A percentile compares a stretch with the other conserved stretches of the same genome.
Evolutionary conservation across 306 rosid genomes (phyloP).

Genomic region (Coriaria nepalensis): DNA sequence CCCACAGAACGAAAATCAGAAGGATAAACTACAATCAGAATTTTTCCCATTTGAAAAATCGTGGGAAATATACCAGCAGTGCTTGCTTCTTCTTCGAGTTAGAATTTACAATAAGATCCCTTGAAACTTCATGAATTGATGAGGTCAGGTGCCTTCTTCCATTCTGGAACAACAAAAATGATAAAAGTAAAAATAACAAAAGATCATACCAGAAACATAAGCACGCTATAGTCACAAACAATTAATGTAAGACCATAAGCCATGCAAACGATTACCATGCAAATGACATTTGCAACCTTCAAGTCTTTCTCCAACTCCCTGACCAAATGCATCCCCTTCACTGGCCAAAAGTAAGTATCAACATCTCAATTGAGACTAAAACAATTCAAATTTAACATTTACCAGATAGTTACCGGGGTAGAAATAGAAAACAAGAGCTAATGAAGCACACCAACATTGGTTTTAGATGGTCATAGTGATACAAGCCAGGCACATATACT

Average conservation of each 20-base stretch:
- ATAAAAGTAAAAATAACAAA: slow-evolving; percentile 17
- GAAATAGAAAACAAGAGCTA: not conserved
- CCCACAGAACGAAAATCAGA: slow-evolving; percentile 2
- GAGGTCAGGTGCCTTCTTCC: slow-evolving; percentile 92
- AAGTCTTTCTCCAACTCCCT: slow-evolving; percentile 94
- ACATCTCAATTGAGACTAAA: slow-evolving; percentile 25
- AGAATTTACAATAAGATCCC: slow-evolving; percentile 90
- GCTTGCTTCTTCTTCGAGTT: slow-evolving; percentile 85
- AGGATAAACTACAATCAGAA: not conserved
- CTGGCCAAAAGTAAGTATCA: slow-evolving; percentile 92
- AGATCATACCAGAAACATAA: slow-evolving; percentile 12
- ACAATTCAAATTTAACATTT: slow-evolving; percentile 9
- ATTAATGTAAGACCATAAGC: slow-evolving; percentile 13
- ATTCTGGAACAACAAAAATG: slow-evolving; percentile 45
- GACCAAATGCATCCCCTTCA: slow-evolving; percentile 99
- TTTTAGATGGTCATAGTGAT: too few relatives aligned
- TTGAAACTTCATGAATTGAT: slow-evolving; percentile 87
- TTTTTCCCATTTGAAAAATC: not conserved
- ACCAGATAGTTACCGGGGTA: slow-evolving; percentile 4
- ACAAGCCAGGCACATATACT: too few relatives aligned
- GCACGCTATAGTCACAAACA: not conserved
- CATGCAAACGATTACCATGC: slow-evolving; percentile 54
- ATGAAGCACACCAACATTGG: too few relatives aligned
- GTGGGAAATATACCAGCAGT: slow-evolving; percentile 53
- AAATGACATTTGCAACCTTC: slow-evolving; percentile 91